Conservation (phyloP, 805 yeast genomes). For the Kurtzmaniella fragi region DNA sequence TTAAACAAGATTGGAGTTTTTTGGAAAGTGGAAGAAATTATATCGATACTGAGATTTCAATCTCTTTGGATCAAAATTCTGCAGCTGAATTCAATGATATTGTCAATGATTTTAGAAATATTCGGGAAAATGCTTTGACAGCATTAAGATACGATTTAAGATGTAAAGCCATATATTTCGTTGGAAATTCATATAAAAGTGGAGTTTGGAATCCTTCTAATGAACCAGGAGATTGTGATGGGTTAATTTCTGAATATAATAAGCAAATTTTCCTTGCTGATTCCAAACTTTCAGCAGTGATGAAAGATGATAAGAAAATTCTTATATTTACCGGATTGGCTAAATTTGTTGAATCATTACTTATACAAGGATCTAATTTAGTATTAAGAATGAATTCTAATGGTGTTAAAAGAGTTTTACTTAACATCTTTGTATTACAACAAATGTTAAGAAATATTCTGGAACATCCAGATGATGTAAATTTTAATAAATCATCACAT, state of each 20-base stretch:
- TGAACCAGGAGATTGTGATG: constrained; percentile 59
- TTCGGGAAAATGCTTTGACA: constrained; percentile 36
- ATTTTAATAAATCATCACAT: constrained; percentile 46
- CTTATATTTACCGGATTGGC: constrained; percentile 41
- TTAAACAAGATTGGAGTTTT: constrained; percentile 38
- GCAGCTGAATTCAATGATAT: constrained; percentile 33
- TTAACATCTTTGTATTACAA: constrained; percentile 62
- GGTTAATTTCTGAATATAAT: constrained; percentile 47
- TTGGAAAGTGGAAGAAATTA: constrained; percentile 32
- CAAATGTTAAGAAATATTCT: constrained; percentile 62
- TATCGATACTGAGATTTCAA: constrained; percentile 14
- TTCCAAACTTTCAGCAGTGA: constrained; percentile 31
- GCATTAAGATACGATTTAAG: constrained; percentile 56
- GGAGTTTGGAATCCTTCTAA: constrained; percentile 47
- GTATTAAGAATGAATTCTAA: constrained; percentile 47
- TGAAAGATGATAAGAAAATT: constrained; percentile 26
- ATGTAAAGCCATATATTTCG: constrained; percentile 46
- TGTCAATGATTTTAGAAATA: constrained; percentile 25
- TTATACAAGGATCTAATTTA: constrained; percentile 48
- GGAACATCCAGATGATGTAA: constrained; percentile 45
- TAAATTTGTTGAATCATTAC: constrained; percentile 43
- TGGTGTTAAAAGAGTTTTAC: constrained; percentile 55
- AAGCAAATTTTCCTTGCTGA: constrained; percentile 44
- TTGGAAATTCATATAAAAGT: constrained; percentile 43
- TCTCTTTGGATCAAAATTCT: constrained; percentile 27